Conservation (phyloP, 2,329 filamentous ascomycete species). For the Aspergillus quadricinctus region DNA sequence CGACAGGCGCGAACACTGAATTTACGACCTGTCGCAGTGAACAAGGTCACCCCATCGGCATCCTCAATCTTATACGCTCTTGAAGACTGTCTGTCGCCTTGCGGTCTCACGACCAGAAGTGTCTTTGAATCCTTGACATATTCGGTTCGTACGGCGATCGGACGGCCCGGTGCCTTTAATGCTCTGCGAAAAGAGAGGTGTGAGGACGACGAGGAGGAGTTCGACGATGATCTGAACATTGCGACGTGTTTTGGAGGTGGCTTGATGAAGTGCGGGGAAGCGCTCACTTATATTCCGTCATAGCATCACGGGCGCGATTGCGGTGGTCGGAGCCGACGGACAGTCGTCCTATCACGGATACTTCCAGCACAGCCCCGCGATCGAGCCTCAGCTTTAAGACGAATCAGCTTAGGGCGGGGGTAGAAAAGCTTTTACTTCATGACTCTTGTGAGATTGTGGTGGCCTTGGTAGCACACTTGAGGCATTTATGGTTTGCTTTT, state of each 20-base stretch:
- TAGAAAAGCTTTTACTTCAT: background rate
- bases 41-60: conserved; percentile 16
- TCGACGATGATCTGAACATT: background rate
- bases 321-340: background rate
- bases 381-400: background rate
- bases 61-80: conserved; percentile 16
- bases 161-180: conserved; percentile 12
- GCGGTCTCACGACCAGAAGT: conserved; percentile 17
- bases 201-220: background rate
- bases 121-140: conserved; percentile 19
- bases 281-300: background rate
- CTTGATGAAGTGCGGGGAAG: background rate
- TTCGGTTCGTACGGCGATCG: conserved; percentile 21
- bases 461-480: background rate
- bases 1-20: conserved; percentile 20
- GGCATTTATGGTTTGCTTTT: background rate
- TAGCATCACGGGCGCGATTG: background rate
- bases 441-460: background rate
- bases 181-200: conserved; percentile 5
- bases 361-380: background rate
- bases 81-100: conserved; percentile 14
- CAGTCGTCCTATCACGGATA: background rate
- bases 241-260: background rate
- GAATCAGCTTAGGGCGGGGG: background rate
- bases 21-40: conserved; percentile 23